phyloP scores from a whole-genome alignment of 129 eudicot species.

The Chrysanthemum seticuspe region DNA sequence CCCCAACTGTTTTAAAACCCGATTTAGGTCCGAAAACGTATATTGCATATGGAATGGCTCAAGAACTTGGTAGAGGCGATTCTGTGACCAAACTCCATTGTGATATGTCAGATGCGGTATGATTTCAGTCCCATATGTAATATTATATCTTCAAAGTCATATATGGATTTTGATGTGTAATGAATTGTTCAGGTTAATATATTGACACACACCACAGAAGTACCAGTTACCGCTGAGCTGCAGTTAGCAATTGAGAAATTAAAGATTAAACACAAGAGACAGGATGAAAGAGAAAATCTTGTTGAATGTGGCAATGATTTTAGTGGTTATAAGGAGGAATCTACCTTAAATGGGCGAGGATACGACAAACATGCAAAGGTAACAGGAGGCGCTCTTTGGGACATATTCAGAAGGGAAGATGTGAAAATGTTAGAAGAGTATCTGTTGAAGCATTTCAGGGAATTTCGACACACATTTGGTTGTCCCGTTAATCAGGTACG shows the following conservation, averaged over 20 bases:
- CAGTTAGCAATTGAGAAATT: background rate
- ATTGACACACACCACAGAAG: background rate
- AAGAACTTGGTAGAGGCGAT: slow-evolving; percentile 28
- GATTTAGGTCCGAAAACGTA: slow-evolving; percentile 78
- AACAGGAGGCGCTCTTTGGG: slow-evolving; percentile 70
- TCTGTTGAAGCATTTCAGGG: slow-evolving; percentile 49
- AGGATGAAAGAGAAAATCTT: no score
- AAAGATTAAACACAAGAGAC: background rate
- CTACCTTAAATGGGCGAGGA: no score
- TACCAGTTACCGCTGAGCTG: background rate
- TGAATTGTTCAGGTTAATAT: background rate
- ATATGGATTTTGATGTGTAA: background rate
- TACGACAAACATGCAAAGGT: slow-evolving; percentile 14
- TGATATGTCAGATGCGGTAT: slow-evolving; percentile 25
- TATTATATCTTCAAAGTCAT: background rate
- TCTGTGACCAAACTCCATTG: slow-evolving; percentile 26
- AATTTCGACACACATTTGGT: slow-evolving; percentile 34
- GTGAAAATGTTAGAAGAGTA: slow-evolving; percentile 53
- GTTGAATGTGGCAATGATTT: no score
- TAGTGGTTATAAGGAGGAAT: no score
- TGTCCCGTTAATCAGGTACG: slow-evolving; percentile 39
- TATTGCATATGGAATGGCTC: slow-evolving; percentile 53
- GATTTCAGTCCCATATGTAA: background rate
- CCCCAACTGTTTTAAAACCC: slow-evolving; percentile 46
- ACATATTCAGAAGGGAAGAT: slow-evolving; percentile 76